Evolutionary conservation across 1,284 basidiomycete genomes (phyloP), one percentile per base, ranked within the genome.

Genomic region (Flammula alnicola): DNA sequence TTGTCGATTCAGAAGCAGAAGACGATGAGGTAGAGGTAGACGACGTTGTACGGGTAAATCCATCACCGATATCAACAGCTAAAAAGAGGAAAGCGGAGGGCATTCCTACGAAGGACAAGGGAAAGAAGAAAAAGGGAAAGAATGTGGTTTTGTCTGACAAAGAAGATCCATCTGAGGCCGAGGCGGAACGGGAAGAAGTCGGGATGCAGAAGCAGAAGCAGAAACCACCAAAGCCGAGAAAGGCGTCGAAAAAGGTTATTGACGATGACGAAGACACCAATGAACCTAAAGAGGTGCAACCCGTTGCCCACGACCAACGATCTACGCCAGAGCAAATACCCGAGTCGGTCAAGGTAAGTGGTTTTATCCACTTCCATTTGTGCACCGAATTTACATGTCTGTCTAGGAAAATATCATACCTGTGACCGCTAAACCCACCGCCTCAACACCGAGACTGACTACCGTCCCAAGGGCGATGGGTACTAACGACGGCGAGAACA

Each of bases 321-420:
- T 27, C 35, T 2, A 30, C n/a, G 16, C 45, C 37, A 45, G 31
- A 50, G 26, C 22, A 47, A 38, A 30, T 51, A n/a, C n/a, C n/a
- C n/a, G n/a, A n/a, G n/a, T n/a, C n/a, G n/a, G n/a, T n/a, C 1
- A 63, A 61, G 49, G 63, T 63, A 47, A 39, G 54, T n/a, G 20
- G 9, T 20, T 25, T n/a, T 17, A 12, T 47, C 2, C 10, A 36
- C 29, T 14, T 26, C 32, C 19, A n/a, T 31, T 27, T 27, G 29
- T 26, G 7, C 6, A 30, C 9, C 30, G 5, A 14, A 23, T 16
- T 46, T 8, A 46, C 7, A 4, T 14, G 7, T 22, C n/a, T 26
- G 7, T n/a, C 20, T 33, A 67, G 65, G 65, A 70, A 47, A 67
- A 67, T 38, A 33, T 63, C 14, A 49, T 55, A 29, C 63, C 56